phyloP scores from a whole-genome alignment of 768 basidiomycete genomes.

The Dioszegia crocea region DNA sequence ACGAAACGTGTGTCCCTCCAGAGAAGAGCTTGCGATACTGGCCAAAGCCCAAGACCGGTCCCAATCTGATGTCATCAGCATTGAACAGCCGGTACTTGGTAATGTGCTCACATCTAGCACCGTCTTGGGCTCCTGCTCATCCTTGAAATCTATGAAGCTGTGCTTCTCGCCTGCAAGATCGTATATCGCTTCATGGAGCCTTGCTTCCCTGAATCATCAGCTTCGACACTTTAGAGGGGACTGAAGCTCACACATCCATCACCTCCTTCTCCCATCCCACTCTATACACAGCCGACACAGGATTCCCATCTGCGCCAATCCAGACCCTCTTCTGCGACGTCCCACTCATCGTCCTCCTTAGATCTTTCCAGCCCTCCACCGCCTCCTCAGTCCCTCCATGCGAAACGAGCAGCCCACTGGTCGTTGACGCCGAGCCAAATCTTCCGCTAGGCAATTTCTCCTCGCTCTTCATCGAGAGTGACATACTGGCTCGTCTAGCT shows the following conservation, averaged over 20 bases:
- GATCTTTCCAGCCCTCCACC: conserved; percentile 19
- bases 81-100: background rate
- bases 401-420: background rate
- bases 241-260: conserved; percentile 39
- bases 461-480: background rate
- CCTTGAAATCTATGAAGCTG: conserved; percentile 22
- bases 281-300: conserved; percentile 17
- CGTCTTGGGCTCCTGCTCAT: conserved; percentile 22
- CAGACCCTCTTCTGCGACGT: conserved; percentile 24
- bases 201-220: conserved; percentile 30
- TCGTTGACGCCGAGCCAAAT: background rate
- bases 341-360: conserved; percentile 6
- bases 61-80: conserved; percentile 31
- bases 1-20: conserved; percentile 41
- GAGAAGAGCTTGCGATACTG: conserved; percentile 39
- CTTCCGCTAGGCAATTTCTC: background rate
- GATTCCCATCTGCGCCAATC: conserved; percentile 21
- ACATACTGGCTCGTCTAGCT: background rate
- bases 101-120: conserved; percentile 39
- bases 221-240: background rate
- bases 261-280: conserved; percentile 46
- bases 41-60: conserved; percentile 43
- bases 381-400: conserved; percentile 1
- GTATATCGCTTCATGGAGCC: conserved; percentile 40
- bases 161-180: conserved; percentile 27